phyloP scores from a whole-genome alignment of 768 basidiomycete species.

The Paxillus ammoniavirescens region DNA sequence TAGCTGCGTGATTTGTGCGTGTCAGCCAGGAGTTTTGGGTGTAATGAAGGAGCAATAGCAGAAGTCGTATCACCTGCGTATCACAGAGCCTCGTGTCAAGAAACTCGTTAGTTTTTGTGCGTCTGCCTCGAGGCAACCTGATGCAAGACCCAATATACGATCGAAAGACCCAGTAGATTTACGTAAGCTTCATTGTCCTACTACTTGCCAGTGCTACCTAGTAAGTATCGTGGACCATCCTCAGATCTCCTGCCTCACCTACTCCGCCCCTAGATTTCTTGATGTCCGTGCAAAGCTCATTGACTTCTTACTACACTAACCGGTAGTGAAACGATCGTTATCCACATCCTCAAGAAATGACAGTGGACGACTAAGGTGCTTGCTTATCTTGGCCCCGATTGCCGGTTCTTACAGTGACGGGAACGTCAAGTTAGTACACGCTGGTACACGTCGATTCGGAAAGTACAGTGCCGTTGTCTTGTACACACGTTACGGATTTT shows the following conservation, averaged over 20 bases:
- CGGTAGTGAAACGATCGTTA: too few relatives aligned
- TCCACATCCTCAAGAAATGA: too few relatives aligned
- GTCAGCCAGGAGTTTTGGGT: conserved; percentile 32
- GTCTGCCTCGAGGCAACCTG: conserved; percentile 20
- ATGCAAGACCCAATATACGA: conserved; percentile 1
- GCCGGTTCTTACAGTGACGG: too few relatives aligned
- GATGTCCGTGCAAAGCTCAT: not conserved
- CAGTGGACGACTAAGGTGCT: not conserved
- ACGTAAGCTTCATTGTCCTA: not conserved
- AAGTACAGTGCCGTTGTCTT: not conserved
- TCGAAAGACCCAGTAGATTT: conserved; percentile 5
- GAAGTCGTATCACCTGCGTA: conserved; percentile 9
- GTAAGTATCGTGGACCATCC: too few relatives aligned
- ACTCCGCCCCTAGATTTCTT: not conserved
- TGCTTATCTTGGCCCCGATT: too few relatives aligned
- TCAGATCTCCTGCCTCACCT: not conserved
- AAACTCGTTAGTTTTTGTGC: conserved; percentile 12
- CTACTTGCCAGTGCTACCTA: too few relatives aligned
- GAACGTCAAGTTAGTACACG: too few relatives aligned
- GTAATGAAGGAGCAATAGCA: conserved; percentile 13
- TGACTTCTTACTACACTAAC: not conserved
- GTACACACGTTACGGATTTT: not conserved
- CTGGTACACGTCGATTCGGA: too few relatives aligned
- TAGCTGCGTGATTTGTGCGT: conserved; percentile 39
- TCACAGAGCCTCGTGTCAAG: conserved; percentile 19